These are phyloP conservation scores for Solanum appendiculatum DNA, from an alignment of 257 asterid species.

Conservation along the genomic window DNA sequence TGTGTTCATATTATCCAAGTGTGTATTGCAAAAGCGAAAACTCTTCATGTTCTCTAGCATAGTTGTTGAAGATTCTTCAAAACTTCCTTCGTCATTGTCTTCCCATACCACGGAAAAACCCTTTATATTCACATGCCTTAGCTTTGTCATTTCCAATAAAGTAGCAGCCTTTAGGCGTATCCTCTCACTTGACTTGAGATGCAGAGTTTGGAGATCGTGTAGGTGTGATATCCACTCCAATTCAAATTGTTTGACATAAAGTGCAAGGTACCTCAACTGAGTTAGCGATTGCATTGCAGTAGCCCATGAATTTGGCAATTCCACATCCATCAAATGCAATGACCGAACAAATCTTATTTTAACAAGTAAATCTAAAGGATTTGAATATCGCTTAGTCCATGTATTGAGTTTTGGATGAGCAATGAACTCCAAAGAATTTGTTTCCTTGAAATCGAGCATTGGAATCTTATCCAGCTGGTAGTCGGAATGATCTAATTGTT, in stretches of 20 bases:
- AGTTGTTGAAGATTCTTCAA: neutral
- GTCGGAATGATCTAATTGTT: neutral
- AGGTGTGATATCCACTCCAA: neutral
- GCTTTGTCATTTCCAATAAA: neutral
- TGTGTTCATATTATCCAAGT: neutral
- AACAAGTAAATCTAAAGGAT: neutral
- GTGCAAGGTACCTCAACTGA: neutral
- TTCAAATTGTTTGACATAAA: neutral
- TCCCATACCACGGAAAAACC: neutral
- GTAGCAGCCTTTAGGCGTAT: neutral
- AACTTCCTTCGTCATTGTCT: neutral
- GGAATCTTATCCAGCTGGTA: neutral
- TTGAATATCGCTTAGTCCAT: neutral
- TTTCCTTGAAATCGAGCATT: neutral
- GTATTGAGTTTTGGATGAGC: neutral
- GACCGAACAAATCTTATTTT: neutral
- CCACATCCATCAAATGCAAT: accelerated
- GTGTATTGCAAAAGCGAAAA: accelerated
- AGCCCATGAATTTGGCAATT: neutral
- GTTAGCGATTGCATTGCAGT: neutral
- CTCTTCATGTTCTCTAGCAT: neutral
- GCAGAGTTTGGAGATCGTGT: neutral
- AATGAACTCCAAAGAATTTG: neutral
- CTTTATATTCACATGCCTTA: neutral
- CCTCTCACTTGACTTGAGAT: neutral